Base-by-base conservation (phyloP, 2,329 filamentous ascomycete genomes). In the Hypoxylon sp. region DNA sequence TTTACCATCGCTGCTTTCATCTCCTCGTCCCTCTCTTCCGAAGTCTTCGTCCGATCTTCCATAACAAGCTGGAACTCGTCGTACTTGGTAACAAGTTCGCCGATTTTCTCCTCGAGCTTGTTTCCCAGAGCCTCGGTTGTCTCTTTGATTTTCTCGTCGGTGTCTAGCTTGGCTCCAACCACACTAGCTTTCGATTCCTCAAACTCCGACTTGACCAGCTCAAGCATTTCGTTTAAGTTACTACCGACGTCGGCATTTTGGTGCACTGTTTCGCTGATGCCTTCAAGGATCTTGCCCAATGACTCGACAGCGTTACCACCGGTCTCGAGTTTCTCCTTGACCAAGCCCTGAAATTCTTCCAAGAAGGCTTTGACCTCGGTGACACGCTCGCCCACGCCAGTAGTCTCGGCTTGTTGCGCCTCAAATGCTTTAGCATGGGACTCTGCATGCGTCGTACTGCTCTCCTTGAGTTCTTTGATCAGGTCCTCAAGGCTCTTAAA, bases 141-240 rank as follows among this genome's bases (percentile, higher is more conserved):
- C 63, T 85, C 79, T 68, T 88, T 84, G 28, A 90, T 88, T 75
- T 93, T 93, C 73, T 93, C 91, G 66, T 97, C 92, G 2, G 89
- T 86, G 66, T 97, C 93, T n/a, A 93, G 83, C 79, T 95, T 96
- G 54, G 89, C 86, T 5, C 91, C 91, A 60, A 92, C 90, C 22
- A 96, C 85, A n/a, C 91, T 88, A 14, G 89, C 89, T 71, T 93
- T 91, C 9, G 92, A 90, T 67, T 94, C 91, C 73, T 97, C 93
- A 64, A 98, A 97, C 75, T 97, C 94, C 0, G 87, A 82, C 77
- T 91, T 93, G 78, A 98, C 89, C 2, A 89, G 87, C 57, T 92
- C 89, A 40, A 89, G 87, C 76, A 94, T 85, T 58, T 91, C 89
- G 72, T 89, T 90, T 55, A 94, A 80, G 67, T 89, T 90, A n/a